A percentile compares a stretch with the other conserved stretches of the same genome.
phyloP scores from a whole-genome alignment of 176 grass and related monocot genomes.

The Elaeis guineensis region DNA sequence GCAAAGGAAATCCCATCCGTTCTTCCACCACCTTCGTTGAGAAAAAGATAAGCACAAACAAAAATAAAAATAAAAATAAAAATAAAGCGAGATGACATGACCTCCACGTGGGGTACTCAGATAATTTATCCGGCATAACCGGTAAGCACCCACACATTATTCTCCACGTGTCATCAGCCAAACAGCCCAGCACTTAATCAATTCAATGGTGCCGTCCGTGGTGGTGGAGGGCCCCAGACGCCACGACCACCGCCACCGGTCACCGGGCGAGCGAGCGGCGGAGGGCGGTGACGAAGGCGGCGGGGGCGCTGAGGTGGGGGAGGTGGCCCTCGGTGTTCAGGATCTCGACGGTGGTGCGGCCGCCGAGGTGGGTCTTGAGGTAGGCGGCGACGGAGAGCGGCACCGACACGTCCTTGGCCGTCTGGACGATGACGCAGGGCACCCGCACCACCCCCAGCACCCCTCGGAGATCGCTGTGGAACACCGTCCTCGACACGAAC shows the following conservation, averaged over 20 bases:
- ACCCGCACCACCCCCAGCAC: slow-evolving; percentile 54
- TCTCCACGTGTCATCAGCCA: slow-evolving; percentile 24
- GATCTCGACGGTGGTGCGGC: slow-evolving; percentile 58
- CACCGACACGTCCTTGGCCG: slow-evolving; percentile 83
- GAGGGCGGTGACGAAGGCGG: slow-evolving; percentile 67
- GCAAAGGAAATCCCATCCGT: no score
- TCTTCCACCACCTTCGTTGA: no score
- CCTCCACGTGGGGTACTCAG: slow-evolving; percentile 12
- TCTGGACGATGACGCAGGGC: slow-evolving; percentile 81
- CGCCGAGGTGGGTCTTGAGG: slow-evolving; percentile 64
- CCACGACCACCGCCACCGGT: background rate
- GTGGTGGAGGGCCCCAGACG: no score
- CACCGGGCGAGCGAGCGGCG: slow-evolving; percentile 54
- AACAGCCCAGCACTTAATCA: background rate
- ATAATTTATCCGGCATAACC: background rate
- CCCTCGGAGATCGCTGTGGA: slow-evolving; percentile 77
- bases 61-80: background rate
- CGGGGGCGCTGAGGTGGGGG: slow-evolving; percentile 83
- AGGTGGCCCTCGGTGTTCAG: slow-evolving; percentile 83
- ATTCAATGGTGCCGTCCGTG: background rate
- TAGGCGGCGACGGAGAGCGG: slow-evolving; percentile 68
- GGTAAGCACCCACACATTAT: slow-evolving; percentile 18
- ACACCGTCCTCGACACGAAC: slow-evolving; percentile 76
- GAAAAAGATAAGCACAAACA: no score
- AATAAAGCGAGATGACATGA: slow-evolving; percentile 1